Evolutionary conservation across 2,329 filamentous ascomycete species (phyloP).

Genomic region (Paracamarosporium sp.): DNA sequence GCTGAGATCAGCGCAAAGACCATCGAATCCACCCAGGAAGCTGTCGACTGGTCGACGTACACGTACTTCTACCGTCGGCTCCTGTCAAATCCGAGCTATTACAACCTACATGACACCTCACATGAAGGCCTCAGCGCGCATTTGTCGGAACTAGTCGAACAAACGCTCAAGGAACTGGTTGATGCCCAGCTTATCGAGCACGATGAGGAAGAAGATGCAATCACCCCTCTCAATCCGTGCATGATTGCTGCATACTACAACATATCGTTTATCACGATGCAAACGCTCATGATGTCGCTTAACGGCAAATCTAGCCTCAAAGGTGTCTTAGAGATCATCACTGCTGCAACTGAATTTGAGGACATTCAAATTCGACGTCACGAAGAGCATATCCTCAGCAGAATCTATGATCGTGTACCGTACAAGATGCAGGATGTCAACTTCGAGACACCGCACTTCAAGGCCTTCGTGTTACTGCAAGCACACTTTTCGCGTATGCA

Average conservation of each 20-base stretch:
- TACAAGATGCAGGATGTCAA: constrained; percentile 91
- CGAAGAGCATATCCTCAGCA: constrained; percentile 84
- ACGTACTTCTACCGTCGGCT: constrained; percentile 97
- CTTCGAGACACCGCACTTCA: constrained; percentile 96
- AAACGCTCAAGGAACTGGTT: constrained; percentile 84
- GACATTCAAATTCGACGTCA: constrained; percentile 92
- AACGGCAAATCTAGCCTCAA: constrained; percentile 92
- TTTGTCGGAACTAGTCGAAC: constrained; percentile 92
- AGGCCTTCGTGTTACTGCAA: constrained; percentile 95
- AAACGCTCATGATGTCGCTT: constrained; percentile 93
- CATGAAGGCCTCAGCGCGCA: constrained; percentile 94
- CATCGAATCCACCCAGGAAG: constrained; percentile 93
- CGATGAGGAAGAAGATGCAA: constrained; percentile 85
- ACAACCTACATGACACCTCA: constrained; percentile 84
- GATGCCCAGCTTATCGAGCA: constrained; percentile 96
- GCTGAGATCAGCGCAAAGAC: constrained; percentile 97
- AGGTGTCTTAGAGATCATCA: constrained; percentile 95
- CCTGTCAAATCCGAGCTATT: constrained; percentile 95
- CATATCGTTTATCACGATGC: constrained; percentile 99
- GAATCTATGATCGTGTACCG: constrained; percentile 92
- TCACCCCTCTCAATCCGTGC: constrained; percentile 89
- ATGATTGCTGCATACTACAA: constrained; percentile 99
- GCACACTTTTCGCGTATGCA: constrained; percentile 98
- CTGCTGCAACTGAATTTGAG: constrained; percentile 96
- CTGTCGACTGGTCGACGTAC: constrained; percentile 97